phyloP scores from a whole-genome alignment of 2,329 filamentous ascomycete species.

The Penicillium sp. region DNA sequence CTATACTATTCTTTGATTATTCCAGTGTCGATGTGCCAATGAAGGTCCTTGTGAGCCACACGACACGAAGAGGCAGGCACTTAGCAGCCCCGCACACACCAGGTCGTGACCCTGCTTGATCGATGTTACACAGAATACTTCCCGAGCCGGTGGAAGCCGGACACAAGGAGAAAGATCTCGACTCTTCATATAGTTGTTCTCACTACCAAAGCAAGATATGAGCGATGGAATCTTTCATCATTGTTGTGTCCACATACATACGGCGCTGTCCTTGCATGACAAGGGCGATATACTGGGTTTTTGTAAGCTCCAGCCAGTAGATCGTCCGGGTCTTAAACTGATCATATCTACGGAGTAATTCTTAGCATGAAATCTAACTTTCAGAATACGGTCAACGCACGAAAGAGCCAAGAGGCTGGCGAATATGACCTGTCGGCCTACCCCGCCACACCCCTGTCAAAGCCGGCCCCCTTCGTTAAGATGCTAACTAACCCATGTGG shows the following conservation, averaged over 20 bases:
- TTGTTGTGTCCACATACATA: not conserved
- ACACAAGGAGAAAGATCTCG: not conserved
- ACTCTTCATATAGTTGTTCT: not conserved
- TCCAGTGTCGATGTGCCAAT: not conserved
- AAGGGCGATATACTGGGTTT: not conserved
- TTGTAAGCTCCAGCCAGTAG: not conserved
- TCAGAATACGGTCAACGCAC: not conserved
- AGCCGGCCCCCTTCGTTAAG: not conserved
- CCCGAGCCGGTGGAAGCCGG: not conserved
- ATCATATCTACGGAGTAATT: not conserved
- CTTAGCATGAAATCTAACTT: not conserved
- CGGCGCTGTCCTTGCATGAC: not conserved
- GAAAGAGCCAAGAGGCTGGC: not conserved
- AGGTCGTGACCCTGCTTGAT: not conserved
- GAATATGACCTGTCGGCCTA: not conserved
- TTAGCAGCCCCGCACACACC: not conserved
- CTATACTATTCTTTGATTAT: not conserved
- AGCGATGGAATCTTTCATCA: not conserved
- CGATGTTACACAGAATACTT: not conserved
- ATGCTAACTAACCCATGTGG: not conserved
- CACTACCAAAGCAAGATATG: not conserved
- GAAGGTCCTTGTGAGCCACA: not conserved
- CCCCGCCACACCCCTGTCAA: conserved; percentile 6
- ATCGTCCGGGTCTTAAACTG: not conserved
- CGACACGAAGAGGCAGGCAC: not conserved